Evolutionary conservation across 192 early-diverging fungal genomes (phyloP), one percentile per base, ranked within the genome.

Genomic region (Chytriomyces sp.): DNA sequence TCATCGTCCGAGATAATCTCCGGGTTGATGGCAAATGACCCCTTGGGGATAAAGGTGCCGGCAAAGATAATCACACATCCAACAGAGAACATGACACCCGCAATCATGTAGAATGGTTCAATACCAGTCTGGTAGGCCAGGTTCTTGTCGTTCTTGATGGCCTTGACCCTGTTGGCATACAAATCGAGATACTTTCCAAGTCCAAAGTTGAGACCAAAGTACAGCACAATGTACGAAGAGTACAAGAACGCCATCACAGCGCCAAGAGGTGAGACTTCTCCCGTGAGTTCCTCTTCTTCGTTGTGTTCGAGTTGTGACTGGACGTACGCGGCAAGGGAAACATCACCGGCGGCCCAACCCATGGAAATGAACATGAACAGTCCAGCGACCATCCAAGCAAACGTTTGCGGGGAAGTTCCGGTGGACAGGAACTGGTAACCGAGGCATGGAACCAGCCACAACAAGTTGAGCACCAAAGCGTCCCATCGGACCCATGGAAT

Each of bases 21-120:
- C 18, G 67, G 67, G 24, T 69, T 69, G 35, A 24, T 45, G 8
- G 84, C 82, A 69, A 85, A 85, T 4, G 85, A 81, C 20, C 86
- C 87, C 70, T 79, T 80, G 35, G 89, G 89, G 47, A 88, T 75
- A 75, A 88, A 90, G 24, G 89, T 90, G 23, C 85, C 46, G 8
- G 70, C 62, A 13, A 89, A 62, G 20, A 90, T 77, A 9, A 90
- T 60, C 3, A 84, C 82, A 9, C 83, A 83, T 9, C 75, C 76
- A 70, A 80, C 61, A 20, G 83, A 59, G 53, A 59, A 59, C 53
- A 59, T 59, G 53, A 59, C 53, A 35, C 28, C 28, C 28, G 28
- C 28, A 35, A 35, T 35, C 28, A 35, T 35, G 28, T 35, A 35
- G 28, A 35, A 35, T 2, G 28, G 28, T 35, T 35, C 28, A 35